These are phyloP conservation scores for Wickerhamomyces sydowiorum DNA, from an alignment of 805 yeast species.

Conservation along the genomic window DNA sequence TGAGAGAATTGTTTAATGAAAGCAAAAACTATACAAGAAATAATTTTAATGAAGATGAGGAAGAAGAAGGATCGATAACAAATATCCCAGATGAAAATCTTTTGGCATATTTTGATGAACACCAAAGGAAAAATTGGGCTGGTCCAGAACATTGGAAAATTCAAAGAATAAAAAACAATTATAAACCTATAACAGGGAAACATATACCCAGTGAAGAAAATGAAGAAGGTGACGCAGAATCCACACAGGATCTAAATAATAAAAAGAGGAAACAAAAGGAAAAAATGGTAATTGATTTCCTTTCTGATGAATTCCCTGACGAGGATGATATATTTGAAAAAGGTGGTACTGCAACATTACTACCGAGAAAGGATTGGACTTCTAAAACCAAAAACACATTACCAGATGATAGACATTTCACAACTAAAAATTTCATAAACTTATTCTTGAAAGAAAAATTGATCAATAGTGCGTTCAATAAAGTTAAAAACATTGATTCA, in stretches of 20 bases:
- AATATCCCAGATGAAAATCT: slow-evolving; percentile 49
- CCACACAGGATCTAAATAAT: slow-evolving; percentile 8
- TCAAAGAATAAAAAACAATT: slow-evolving; percentile 39
- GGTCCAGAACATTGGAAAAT: slow-evolving; percentile 95
- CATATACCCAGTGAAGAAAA: not conserved
- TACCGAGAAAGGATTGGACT: slow-evolving; percentile 37
- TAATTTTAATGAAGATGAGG: slow-evolving; percentile 15
- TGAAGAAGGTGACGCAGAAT: not conserved
- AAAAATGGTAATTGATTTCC: slow-evolving; percentile 37
- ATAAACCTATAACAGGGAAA: slow-evolving; percentile 16
- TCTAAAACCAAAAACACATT: slow-evolving; percentile 43
- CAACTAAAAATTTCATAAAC: slow-evolving; percentile 60
- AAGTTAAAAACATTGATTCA: slow-evolving; percentile 17
- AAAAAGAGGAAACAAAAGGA: slow-evolving; percentile 27
- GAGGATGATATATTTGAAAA: slow-evolving; percentile 37
- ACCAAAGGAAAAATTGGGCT: slow-evolving; percentile 70
- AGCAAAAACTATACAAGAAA: slow-evolving; percentile 11
- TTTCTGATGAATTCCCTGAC: slow-evolving; percentile 22
- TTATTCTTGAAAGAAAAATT: slow-evolving; percentile 63
- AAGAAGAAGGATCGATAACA: slow-evolving; percentile 11
- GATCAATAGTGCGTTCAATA: slow-evolving; percentile 29
- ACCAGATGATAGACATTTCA: slow-evolving; percentile 72
- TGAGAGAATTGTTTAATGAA: slow-evolving; percentile 18
- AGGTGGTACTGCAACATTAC: slow-evolving; percentile 23
- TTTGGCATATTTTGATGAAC: slow-evolving; percentile 76